Percentiles rank a stretch among this genome's conserved stretches.
Evolutionary conservation across 495 filamentous ascomycete species (phyloP).

Genomic region (Penicillium bialowiezense): DNA sequence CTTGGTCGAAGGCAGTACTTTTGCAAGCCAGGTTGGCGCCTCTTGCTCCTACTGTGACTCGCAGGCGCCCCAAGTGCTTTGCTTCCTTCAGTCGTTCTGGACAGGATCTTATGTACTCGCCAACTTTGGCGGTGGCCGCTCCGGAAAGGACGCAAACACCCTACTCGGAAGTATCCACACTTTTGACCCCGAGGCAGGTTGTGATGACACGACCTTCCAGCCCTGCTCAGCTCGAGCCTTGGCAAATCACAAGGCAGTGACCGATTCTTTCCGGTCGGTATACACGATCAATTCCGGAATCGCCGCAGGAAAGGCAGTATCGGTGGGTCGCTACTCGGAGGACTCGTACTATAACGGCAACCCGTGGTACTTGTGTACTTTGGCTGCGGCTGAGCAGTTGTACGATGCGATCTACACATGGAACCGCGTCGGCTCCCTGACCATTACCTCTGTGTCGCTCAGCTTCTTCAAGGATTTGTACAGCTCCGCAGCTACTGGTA

Average conservation of each 20-base stretch:
- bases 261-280: constrained; percentile 58
- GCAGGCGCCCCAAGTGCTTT: constrained; percentile 54
- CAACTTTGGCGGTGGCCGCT: constrained; percentile 51
- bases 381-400: constrained; percentile 63
- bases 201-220: constrained; percentile 53
- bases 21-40: constrained; percentile 44
- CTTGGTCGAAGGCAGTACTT: constrained; percentile 55
- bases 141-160: constrained; percentile 61
- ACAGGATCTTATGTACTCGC: constrained; percentile 53
- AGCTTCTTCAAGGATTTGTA: constrained; percentile 56
- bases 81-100: constrained; percentile 67
- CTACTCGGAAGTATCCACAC: constrained; percentile 61
- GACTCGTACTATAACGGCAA: constrained; percentile 68
- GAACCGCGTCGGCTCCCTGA: constrained; percentile 49
- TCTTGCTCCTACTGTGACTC: constrained; percentile 53
- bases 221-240: constrained; percentile 62
- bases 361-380: constrained; percentile 64
- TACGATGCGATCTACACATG: constrained; percentile 63
- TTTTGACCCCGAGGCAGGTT: constrained; percentile 56
- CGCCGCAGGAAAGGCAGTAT: constrained; percentile 44
- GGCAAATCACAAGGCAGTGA: constrained; percentile 61
- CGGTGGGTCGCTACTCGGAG: constrained; percentile 69
- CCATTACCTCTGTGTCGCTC: constrained; percentile 51
- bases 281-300: constrained; percentile 58
- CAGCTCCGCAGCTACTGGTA: constrained; percentile 46